Evolutionary conservation across 352 stramenopile genomes (phyloP), one percentile per base, ranked within the genome.

Genomic region (Phytophthora macrochlamydospora): DNA sequence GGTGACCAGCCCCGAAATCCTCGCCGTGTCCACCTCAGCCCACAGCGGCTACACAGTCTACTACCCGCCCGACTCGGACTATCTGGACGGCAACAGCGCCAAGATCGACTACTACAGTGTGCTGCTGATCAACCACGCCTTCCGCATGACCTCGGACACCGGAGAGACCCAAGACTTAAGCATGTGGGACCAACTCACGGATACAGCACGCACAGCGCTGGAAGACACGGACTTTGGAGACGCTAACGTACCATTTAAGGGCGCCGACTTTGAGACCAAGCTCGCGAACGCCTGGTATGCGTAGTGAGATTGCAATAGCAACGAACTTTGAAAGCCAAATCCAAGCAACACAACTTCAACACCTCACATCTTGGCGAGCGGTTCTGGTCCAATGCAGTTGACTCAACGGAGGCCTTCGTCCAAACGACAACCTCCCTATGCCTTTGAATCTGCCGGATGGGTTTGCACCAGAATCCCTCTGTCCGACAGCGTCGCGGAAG

Each of bases 221-320:
- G 56, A 70, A 59, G 58, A 65, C 49, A 65, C 62, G 32, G 38
- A 70, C 56, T 70, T 70, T 60, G 62, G 62, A 32, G 51, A 70
- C 28, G 62, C 62, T 33, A 65, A 65, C 14, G 62, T 70, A 37
- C 62, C 62, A 18, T 61, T 70, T 40, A 70, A 70, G 35, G 62
- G 65, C 55, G 62, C 49, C 50, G 65, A 70, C 55, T 70, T 70
- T 28, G 40, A 56, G 55, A 60, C 42, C 42, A 70, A 70, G 51
- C 42, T 70, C 33, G 56, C 18, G 4, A 65, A 65, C 32, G 56
- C 62, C 49, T 52, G 48, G 7, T 66, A 64, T 37, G 57, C 32
- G 1, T 58, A 52, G 29, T 7, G 11, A 43, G 7, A 43, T 7
- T 43, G 37, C 12, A 43, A 43, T 43, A 43, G 37, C 37, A 43